These are phyloP conservation scores for Truncatella angustata DNA, from an alignment of 2,329 filamentous ascomycete genomes.

Conservation along the genomic window DNA sequence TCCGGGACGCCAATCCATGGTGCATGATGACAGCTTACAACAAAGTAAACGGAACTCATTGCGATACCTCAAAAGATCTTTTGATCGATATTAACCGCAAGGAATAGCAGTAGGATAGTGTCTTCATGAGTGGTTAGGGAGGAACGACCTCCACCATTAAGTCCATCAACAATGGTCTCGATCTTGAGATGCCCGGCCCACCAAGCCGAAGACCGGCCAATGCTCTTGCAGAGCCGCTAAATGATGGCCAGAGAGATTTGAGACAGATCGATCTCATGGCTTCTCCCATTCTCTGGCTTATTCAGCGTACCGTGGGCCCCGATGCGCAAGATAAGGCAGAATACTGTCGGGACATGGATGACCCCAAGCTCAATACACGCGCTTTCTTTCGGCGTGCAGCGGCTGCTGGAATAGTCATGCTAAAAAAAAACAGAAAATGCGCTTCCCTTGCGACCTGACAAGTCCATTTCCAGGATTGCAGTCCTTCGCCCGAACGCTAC, in stretches of 20 bases:
- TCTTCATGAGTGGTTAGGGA: constrained; percentile 60
- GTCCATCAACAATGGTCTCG: constrained; percentile 49
- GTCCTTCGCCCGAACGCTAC: constrained; percentile 24
- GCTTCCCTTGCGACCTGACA: constrained; percentile 62
- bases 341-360: constrained; percentile 53
- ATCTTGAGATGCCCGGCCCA: constrained; percentile 61
- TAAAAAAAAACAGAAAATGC: constrained; percentile 68
- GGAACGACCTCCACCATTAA: constrained; percentile 54
- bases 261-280: constrained; percentile 56
- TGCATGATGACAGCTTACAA: constrained; percentile 62
- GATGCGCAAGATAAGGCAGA: constrained; percentile 42
- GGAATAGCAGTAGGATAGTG: constrained; percentile 57
- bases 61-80: constrained; percentile 32
- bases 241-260: constrained; percentile 53
- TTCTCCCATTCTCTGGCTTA: constrained; percentile 53
- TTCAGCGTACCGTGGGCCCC: constrained; percentile 53
- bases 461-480: constrained; percentile 19
- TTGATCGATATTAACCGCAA: constrained; percentile 49
- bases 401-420: constrained; percentile 67
- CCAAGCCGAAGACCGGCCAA: constrained; percentile 33
- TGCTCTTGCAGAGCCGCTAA: constrained; percentile 47
- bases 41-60: constrained; percentile 49
- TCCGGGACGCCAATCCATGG: constrained; percentile 48
- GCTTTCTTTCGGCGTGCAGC: constrained; percentile 44
- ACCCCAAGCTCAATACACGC: constrained; percentile 61